Evolutionary conservation across 1,284 basidiomycete species (phyloP).

Genomic region (Inonotus hispidus): DNA sequence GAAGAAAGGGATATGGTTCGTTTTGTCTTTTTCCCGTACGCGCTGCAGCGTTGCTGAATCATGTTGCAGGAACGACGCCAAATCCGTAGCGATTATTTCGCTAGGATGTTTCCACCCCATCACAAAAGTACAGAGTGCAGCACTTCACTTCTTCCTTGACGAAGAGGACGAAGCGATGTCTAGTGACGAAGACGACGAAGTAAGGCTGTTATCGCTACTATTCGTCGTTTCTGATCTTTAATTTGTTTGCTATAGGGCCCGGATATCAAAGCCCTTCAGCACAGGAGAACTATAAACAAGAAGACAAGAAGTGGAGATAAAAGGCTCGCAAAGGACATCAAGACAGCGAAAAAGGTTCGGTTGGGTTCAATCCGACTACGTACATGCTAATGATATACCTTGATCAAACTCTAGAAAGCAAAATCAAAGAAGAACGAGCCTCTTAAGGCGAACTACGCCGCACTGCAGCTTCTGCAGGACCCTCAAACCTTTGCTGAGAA

Average conservation of each 20-base stretch:
- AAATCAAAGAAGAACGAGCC: conserved; percentile 35
- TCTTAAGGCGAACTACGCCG: conserved; percentile 78
- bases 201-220: conserved; percentile 22
- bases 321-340: conserved; percentile 70
- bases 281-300: conserved; percentile 85
- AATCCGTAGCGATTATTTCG: conserved; percentile 90
- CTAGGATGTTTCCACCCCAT: conserved; percentile 93
- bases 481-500: conserved; percentile 96
- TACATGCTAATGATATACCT: conserved; percentile 10
- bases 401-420: conserved; percentile 51
- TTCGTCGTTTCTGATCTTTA: neutral
- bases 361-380: neutral
- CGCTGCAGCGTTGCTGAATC: neutral
- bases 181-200: conserved; percentile 69
- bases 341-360: conserved; percentile 61
- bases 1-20: conserved; percentile 89
- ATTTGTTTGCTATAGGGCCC: conserved; percentile 38
- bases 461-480: conserved; percentile 90
- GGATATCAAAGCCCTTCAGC: conserved; percentile 71
- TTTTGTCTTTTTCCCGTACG: conserved; percentile 15
- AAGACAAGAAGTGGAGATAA: conserved; percentile 78
- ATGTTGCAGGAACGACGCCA: conserved; percentile 73
- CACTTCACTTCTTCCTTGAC: conserved; percentile 96
- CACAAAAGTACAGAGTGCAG: conserved; percentile 92
- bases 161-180: conserved; percentile 69